phyloP scores from a whole-genome alignment of 1,139 yeast species.

The Scheffersomyces segobiensis region DNA sequence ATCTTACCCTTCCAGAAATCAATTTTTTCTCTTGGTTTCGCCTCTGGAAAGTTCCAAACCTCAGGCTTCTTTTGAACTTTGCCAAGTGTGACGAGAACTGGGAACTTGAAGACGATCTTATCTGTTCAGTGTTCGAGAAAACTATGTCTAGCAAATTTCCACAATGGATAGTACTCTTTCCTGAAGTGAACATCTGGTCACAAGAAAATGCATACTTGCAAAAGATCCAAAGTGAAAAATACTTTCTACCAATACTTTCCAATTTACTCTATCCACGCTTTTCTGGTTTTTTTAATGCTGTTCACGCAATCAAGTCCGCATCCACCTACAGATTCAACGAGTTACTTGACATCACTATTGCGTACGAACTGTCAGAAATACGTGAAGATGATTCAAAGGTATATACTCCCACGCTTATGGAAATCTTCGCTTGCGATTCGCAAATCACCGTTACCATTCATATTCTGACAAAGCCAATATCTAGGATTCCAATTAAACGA shows the following conservation, averaged over 20 bases:
- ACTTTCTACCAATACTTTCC: conserved; percentile 51
- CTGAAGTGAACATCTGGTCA: conserved; percentile 71
- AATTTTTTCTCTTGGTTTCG: conserved; percentile 64
- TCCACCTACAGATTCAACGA: conserved; percentile 31
- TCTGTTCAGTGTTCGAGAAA: conserved; percentile 22
- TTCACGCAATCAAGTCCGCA: conserved; percentile 43
- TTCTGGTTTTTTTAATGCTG: conserved; percentile 49
- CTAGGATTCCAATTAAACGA: conserved; percentile 53
- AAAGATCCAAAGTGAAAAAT: conserved; percentile 48
- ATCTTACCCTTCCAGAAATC: conserved; percentile 36
- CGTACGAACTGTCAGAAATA: conserved; percentile 32
- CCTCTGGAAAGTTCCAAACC: conserved; percentile 56
- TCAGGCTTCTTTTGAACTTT: conserved; percentile 41
- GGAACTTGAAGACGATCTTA: conserved; percentile 46
- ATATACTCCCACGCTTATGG: conserved; percentile 54
- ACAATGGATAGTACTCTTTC: conserved; percentile 64
- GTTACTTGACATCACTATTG: conserved; percentile 55
- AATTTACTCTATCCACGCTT: conserved; percentile 69
- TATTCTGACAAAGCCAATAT: conserved; percentile 46
- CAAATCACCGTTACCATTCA: conserved; percentile 49
- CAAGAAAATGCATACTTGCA: conserved; percentile 48
- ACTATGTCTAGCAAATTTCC: conserved; percentile 29
- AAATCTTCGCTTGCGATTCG: conserved; percentile 47
- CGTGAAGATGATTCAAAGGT: not conserved
- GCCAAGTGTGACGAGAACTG: conserved; percentile 62